Base-by-base conservation (phyloP, 2,329 filamentous ascomycete species). In the Stagonosporopsis cucurbitacearum region DNA sequence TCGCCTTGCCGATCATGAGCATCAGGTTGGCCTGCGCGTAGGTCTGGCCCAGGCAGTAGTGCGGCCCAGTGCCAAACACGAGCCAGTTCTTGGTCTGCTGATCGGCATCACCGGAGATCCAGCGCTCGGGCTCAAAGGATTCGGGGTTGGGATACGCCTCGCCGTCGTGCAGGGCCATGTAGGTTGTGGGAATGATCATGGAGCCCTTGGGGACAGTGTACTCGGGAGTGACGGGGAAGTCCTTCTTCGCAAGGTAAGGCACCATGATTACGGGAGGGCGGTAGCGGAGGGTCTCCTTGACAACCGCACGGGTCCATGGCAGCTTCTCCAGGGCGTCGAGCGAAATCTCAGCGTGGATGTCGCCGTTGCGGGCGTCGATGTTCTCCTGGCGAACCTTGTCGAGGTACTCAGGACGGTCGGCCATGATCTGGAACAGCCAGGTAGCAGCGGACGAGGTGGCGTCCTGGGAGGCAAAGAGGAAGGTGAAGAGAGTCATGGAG, bases 211-310 rank as follows among this genome's bases (percentile, higher is more conserved):
- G 91, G 46, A 94, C 88, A n/a, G 92, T 96, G 79, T 98, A 97
- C 32, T 82, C 84, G 32, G 89, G 86, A 23, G 90, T 92, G 67
- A 99, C 89, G 46, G 93, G 93, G 84, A 98, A 99, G 52, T 90
- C 81, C 82, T 96, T 96, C 88, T 98, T 98, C 63, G 88, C 91
- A 59, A 93, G 77, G 78, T 98, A 98, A 30, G 95, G 95, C 46
- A 97, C 91, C 92, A 99, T 96, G 77, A 97, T 85, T 70, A 99
- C 95, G 53, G 95, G 95, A 62, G 95, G 95, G 53, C 94, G 90
- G 82, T 96, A 98, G 72, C 95, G 91, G 36, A 81, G 70, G 11
- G 69, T 73, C 69, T 80, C 78, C 69, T 80, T 92, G 64, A 98
- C 90, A 39, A 96, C 91, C 36, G 92, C 94, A 56, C 92, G 90